Base-by-base conservation (phyloP, 2,329 filamentous ascomycete genomes). In the Xylaria polymorpha region DNA sequence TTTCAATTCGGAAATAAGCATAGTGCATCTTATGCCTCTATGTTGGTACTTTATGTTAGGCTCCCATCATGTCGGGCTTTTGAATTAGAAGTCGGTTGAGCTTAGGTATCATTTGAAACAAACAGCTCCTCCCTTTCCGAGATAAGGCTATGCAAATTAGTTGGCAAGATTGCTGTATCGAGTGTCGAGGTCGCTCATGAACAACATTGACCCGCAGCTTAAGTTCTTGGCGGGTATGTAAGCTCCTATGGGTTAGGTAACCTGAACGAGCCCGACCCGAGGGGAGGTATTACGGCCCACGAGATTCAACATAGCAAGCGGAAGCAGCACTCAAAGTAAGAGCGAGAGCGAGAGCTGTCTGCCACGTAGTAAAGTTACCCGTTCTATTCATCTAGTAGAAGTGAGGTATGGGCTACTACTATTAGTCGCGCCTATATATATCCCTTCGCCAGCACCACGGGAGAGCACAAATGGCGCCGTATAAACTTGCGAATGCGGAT, bases 401-500 rank as follows among this genome's bases (percentile, higher is more conserved):
- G 43, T 44, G 48, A 29, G n/a, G 25, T 18, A 20, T 8, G 7
- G 7, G 35, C 25, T n/a, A 48, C 35, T 10, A 6, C 3, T 22
- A 56, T 48, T 14, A 35, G 1, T 4, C 20, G 22, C 35, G 18
- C 46, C 18, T 50, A 37, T 56, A 53, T 12, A 59, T 59, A 62
- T 22, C 39, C 53, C 10, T 18, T 53, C 0, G 50, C 25, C 5
- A 66, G 44, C 8, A 12, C 22, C 10, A 58, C 14, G 4, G 63
- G 63, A 4, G 35, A 58, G 41, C 20, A 59, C 5, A 63, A 46
- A 60, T 60, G 57, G 1, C 53, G 25, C 35, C 65, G 61, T 50
- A 68, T 4, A n/a, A 66, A 22, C 46, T 44, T 71, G 15, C 68
- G 66, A n/a, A 41, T 32, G 37, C 5, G 3, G n/a, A 68, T 35